Evolutionary conservation across 768 basidiomycete genomes (phyloP).

Genomic region (Cubamyces lactineus): DNA sequence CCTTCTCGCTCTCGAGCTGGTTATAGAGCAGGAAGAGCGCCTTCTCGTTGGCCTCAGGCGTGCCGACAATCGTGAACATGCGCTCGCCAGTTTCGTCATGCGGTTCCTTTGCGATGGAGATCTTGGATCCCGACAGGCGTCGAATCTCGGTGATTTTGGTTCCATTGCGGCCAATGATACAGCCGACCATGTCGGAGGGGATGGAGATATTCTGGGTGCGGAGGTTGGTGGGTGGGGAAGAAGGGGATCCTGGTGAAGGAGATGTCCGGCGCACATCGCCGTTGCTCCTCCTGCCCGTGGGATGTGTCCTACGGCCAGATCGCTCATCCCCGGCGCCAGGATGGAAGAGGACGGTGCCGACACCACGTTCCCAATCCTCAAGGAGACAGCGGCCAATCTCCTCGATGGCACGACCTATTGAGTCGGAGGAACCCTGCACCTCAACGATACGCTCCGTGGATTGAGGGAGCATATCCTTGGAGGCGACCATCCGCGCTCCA

Average conservation of each 20-base stretch:
- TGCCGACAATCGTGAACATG: conserved; percentile 99
- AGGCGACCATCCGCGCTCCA: conserved; percentile 97
- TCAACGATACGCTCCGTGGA: conserved; percentile 99
- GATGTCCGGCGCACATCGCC: conserved; percentile 47
- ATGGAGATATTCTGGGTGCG: conserved; percentile 99
- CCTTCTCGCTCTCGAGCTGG: conserved; percentile 95
- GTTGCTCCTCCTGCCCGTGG: conserved; percentile 46
- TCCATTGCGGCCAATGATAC: conserved; percentile 94
- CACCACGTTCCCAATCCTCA: conserved; percentile 95
- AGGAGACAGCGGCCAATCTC: conserved; percentile 95
- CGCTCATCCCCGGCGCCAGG: conserved; percentile 86
- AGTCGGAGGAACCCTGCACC: conserved; percentile 91
- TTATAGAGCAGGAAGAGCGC: conserved; percentile 97
- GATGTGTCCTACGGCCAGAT: conserved; percentile 67
- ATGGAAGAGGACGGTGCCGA: conserved; percentile 95
- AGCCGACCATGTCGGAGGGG: conserved; percentile 98
- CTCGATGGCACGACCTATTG: conserved; percentile 90
- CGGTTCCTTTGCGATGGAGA: conserved; percentile 98
- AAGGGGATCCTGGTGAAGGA: conserved; percentile 54
- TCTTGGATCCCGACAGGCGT: conserved; percentile 95
- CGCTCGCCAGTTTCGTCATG: conserved; percentile 99
- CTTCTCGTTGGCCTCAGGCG: conserved; percentile 96
- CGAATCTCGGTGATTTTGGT: conserved; percentile 99
- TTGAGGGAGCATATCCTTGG: conserved; percentile 98
- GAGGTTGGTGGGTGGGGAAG: conserved; percentile 70